Evolutionary conservation across 2,329 filamentous ascomycete species (phyloP).

Genomic region (Huntiella abstrusa): DNA sequence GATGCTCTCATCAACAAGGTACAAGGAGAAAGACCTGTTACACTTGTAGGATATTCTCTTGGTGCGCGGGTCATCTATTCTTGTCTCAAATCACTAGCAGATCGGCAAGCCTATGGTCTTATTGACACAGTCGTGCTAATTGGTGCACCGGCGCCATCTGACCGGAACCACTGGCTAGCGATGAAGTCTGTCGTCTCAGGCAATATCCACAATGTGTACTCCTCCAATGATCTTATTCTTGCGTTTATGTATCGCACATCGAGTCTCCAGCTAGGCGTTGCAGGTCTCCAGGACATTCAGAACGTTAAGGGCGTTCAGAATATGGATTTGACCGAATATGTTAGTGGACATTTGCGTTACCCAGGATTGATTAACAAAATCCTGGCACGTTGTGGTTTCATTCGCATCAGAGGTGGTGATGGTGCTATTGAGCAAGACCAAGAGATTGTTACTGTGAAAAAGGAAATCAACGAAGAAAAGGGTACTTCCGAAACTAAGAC

Average conservation of each 20-base stretch:
- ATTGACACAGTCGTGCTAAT: slow-evolving; percentile 72
- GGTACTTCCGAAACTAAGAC: too few relatives aligned
- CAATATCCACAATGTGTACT: slow-evolving; percentile 73
- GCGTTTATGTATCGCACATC: slow-evolving; percentile 75
- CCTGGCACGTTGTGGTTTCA: slow-evolving; percentile 31
- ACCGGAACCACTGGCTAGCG: slow-evolving; percentile 52
- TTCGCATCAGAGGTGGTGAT: slow-evolving; percentile 24
- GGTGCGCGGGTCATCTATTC: slow-evolving; percentile 69
- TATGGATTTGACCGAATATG: slow-evolving; percentile 32
- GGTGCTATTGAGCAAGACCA: slow-evolving; percentile 32
- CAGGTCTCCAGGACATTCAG: slow-evolving; percentile 57
- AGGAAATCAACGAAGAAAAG: not conserved
- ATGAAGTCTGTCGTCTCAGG: slow-evolving; percentile 65
- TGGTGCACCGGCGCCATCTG: slow-evolving; percentile 59
- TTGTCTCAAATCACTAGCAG: slow-evolving; percentile 58
- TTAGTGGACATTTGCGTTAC: slow-evolving; percentile 34
- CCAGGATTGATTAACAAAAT: slow-evolving; percentile 32
- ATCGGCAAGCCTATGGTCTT: slow-evolving; percentile 63
- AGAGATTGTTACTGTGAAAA: slow-evolving; percentile 16
- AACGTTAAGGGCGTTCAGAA: slow-evolving; percentile 47
- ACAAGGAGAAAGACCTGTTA: slow-evolving; percentile 66
- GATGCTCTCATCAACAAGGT: slow-evolving; percentile 67
- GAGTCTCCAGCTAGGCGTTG: slow-evolving; percentile 64
- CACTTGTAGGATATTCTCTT: slow-evolving; percentile 62
- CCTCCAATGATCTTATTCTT: slow-evolving; percentile 70